Base-by-base conservation (phyloP, 108 stramenopile species). In the Epipyxis sp. region DNA sequence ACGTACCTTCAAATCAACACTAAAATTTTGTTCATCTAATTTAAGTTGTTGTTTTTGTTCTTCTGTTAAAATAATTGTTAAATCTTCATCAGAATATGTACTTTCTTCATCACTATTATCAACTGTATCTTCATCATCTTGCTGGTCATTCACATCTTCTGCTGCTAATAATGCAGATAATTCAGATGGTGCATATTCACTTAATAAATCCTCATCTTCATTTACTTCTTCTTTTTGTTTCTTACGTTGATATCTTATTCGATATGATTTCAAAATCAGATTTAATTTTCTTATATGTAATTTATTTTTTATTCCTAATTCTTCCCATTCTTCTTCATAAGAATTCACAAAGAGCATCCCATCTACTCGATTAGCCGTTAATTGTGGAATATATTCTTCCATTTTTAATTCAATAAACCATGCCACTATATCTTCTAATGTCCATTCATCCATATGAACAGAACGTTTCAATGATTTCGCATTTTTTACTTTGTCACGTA, bases 371-470 rank as follows among this genome's bases (percentile, higher is more conserved):
- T 68, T 37, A 37, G 65, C 35, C 16, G 20, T 37, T 41, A 68
- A 41, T 20, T 16, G 16, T 37, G 29, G 65, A 37, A 37, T 40
- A 41, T 68, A 68, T 20, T 68, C 39, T 41, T 68, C 65, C 65
- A 68, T 68, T 37, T 68, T 68, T 20, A 68, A 41, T 37, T 68
- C 65, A 20, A 37, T 68, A 41, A 39, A 74, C 71, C 71, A 74
- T 10, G 34, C 34, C 50, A 57, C 43, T 10, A 27, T 74, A 39
- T 42, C 40, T 20, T 13, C 46, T 13, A 13, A 50, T 50, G 20
- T 50, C 13, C 20, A 13, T 35, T 39, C 71, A 13, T 74, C 71
- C 71, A 74, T 74, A 37, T 74, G 6, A 6, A 10, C 6, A 42
- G 46, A 46, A 10, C 71, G 44, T 42, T 74, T 10, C 34, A 74